Conservation (phyloP, 345 rosid genomes). For the Iberis pinnata region DNA sequence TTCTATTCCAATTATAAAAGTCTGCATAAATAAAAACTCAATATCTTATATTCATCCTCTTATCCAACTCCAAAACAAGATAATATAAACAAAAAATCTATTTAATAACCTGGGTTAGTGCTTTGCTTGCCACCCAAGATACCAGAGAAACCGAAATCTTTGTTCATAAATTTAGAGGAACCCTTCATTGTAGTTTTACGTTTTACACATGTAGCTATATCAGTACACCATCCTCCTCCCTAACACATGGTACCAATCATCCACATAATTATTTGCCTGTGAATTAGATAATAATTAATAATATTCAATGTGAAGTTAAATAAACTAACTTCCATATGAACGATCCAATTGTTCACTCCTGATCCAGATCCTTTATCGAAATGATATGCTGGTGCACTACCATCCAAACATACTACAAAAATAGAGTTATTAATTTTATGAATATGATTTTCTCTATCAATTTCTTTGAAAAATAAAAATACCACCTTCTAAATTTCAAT, state of each 20-base stretch:
- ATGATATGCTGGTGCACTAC: constrained; percentile 94
- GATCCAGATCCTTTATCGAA: constrained; percentile 69
- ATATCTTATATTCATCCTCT: not conserved
- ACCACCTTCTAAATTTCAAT: too few relatives aligned
- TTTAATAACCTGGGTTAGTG: constrained; percentile 77
- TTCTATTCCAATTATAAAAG: constrained; percentile 81
- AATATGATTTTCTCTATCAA: not conserved
- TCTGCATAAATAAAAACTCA: constrained; percentile 33
- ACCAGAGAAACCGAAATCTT: constrained; percentile 70
- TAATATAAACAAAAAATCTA: not conserved
- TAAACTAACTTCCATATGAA: constrained; percentile 66
- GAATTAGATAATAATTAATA: too few relatives aligned
- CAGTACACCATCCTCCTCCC: constrained; percentile 83
- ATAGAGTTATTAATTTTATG: not conserved
- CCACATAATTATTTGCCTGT: not conserved
- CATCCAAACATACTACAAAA: constrained; percentile 86
- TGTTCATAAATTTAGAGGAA: constrained; percentile 66
- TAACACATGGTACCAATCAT: not conserved
- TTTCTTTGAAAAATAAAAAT: not conserved
- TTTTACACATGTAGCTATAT: constrained; percentile 43
- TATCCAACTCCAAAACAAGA: constrained; percentile 13
- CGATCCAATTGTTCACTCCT: constrained; percentile 77
- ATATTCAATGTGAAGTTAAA: not conserved
- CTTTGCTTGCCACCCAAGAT: constrained; percentile 52
- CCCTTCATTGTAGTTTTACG: constrained; percentile 71